A percentile compares a stretch with the other conserved stretches of the same genome.
Evolutionary conservation across 306 rosid genomes (phyloP).

Genomic region (Alnus glutinosa): DNA sequence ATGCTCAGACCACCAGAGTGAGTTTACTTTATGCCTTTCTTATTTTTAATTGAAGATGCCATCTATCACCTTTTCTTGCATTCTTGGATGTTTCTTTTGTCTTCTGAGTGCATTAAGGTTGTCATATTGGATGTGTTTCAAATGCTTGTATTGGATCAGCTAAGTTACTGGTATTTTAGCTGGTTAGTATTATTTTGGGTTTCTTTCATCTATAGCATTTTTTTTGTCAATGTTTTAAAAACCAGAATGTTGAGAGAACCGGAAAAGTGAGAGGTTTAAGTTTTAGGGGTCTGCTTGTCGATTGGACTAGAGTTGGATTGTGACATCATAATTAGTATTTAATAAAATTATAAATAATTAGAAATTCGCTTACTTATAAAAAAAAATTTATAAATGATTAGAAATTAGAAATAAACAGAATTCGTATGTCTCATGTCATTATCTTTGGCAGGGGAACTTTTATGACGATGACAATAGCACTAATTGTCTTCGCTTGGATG

Average conservation of each 20-base stretch:
- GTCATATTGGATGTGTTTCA: not conserved
- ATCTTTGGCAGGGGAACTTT: constrained; percentile 4
- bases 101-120: not conserved
- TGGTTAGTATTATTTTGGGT: constrained; percentile 1
- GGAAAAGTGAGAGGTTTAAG: not conserved
- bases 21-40: constrained; percentile 32
- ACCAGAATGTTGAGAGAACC: not conserved
- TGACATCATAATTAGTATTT: no score
- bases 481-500: constrained; percentile 6
- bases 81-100: not conserved
- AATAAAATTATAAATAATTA: no score
- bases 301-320: not conserved
- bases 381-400: no score
- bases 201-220: not conserved
- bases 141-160: not conserved
- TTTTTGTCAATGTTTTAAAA: not conserved
- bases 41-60: constrained; percentile 15
- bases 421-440: not conserved
- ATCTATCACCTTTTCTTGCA: constrained; percentile 9
- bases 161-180: not conserved
- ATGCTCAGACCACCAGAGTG: constrained; percentile 55
- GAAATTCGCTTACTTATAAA: no score
- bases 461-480: not conserved
- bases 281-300: not conserved
- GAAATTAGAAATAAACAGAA: no score